Evolutionary conservation across 1,139 yeast genomes (phyloP), one percentile per base, ranked within the genome.

Genomic region (Suhomyces yuchorum): DNA sequence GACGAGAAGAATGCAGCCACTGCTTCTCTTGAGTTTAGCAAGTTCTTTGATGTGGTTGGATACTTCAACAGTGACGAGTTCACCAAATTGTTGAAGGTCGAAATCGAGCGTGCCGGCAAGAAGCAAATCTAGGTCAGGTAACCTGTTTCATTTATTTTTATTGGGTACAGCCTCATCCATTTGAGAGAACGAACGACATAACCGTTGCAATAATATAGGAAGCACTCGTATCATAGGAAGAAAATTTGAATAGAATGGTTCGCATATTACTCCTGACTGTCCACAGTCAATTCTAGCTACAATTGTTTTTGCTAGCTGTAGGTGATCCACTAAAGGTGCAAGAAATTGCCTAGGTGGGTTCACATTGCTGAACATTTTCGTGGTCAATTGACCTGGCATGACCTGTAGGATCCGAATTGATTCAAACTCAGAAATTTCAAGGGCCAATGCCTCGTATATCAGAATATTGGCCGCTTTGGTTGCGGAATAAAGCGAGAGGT

Each of bases 311-410:
- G 89, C 84, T 37, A 87, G 62, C 14, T 57, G 54, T 0, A 49
- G 40, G 32, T 73, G 75, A 40, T 74, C 66, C 0, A 85, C 73
- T 2, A 85, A 56, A 0, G 96, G 95, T 0, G 93, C 92, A 48
- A 85, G 65, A 54, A 84, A 84, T 46, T 68, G 67, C 43, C 73
- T 71, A n/a, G 84, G 78, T 1, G 87, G 84, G 1, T 64, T 62
- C 7, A 85, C 82, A 54, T 86, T 88, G 6, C 62, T 60, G 58
- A 87, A 87, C 87, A 87, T 80, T 2, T 61, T 61, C 0, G 89
- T 79, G 48, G 80, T 74, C 40, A 87, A 61, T 59, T 87, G 95
- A 0, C 95, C 95, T 0, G 92, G 85, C 1, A 79, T 59, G 1
- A 84, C 83, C 12, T 85, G 63, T 15, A 84, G 66, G 12, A 79